Conservation (phyloP, 257 asterid genomes). For the Capsicum rhomboideum region DNA sequence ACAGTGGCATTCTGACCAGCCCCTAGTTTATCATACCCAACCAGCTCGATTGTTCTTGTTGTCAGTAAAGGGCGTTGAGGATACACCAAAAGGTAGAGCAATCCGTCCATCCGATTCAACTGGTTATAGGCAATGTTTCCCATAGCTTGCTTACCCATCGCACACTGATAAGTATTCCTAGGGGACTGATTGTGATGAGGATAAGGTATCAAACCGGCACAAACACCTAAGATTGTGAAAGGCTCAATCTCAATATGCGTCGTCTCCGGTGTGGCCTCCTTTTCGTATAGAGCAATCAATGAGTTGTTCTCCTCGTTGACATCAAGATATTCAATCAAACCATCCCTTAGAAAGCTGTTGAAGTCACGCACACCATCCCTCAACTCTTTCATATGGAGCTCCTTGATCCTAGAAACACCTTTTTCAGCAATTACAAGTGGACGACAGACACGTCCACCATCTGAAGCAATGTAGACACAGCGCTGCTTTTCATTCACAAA, state of each 20-base stretch:
- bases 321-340: slow-evolving; percentile 93
- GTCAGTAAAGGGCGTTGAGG: slow-evolving; percentile 96
- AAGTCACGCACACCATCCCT: slow-evolving; percentile 89
- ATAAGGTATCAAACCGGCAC: slow-evolving; percentile 94
- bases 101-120: slow-evolving; percentile 81
- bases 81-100: slow-evolving; percentile 84
- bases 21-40: slow-evolving; percentile 78
- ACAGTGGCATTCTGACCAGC: slow-evolving; percentile 99
- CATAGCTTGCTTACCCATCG: slow-evolving; percentile 99
- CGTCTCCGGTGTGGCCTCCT: slow-evolving; percentile 59
- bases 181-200: slow-evolving; percentile 99
- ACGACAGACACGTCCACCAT: slow-evolving; percentile 99
- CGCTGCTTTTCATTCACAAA: slow-evolving; percentile 86
- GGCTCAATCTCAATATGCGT: slow-evolving; percentile 99
- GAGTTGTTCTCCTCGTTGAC: slow-evolving; percentile 97
- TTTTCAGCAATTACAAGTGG: slow-evolving; percentile 93
- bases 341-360: slow-evolving; percentile 70
- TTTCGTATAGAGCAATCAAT: slow-evolving; percentile 84
- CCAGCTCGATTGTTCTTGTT: slow-evolving; percentile 91
- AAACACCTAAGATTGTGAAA: slow-evolving; percentile 78
- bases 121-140: slow-evolving; percentile 92
- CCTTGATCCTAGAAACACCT: slow-evolving; percentile 88
- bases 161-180: slow-evolving; percentile 99
- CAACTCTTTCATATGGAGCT: slow-evolving; percentile 94
- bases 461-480: slow-evolving; percentile 94